Conservation (phyloP, 331 rosid species). For the Malus hybrid region DNA sequence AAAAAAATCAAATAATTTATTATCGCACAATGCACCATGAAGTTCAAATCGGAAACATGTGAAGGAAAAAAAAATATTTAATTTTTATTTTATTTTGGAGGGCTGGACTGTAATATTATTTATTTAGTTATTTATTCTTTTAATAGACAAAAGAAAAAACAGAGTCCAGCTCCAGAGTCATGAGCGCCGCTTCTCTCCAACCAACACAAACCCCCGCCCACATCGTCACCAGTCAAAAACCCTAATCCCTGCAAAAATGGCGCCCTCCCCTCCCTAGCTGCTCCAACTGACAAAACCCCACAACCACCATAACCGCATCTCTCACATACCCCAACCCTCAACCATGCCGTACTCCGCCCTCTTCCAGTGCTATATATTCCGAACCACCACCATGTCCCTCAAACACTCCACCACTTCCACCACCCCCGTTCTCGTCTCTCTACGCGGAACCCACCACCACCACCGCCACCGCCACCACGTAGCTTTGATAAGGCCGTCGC, state of each 20-base stretch:
- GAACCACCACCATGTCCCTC: slow-evolving; percentile 36
- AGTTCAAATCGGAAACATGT: too few species aligned
- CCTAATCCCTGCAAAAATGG: slow-evolving; percentile 10
- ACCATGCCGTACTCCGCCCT: slow-evolving; percentile 46
- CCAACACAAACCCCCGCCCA: background rate
- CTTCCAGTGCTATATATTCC: slow-evolving; percentile 27
- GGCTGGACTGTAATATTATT: background rate
- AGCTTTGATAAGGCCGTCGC: slow-evolving; percentile 4
- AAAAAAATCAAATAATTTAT: too few species aligned
- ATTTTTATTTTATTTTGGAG: too few species aligned
- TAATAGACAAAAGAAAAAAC: background rate
- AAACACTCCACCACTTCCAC: background rate
- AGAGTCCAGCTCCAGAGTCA: background rate
- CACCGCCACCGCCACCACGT: background rate
- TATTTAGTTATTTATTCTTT: background rate
- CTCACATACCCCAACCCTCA: background rate
- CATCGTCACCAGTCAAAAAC: background rate
- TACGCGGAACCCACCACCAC: background rate
- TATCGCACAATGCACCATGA: too few species aligned
- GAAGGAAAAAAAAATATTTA: too few species aligned
- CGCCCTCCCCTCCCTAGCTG: background rate
- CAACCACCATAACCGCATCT: background rate
- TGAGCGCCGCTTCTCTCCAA: slow-evolving; percentile 12
- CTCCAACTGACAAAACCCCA: slow-evolving; percentile 12
- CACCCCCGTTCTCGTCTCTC: background rate